Evolutionary conservation across 768 basidiomycete species (phyloP).

Genomic region (Exsudoporus frostii): DNA sequence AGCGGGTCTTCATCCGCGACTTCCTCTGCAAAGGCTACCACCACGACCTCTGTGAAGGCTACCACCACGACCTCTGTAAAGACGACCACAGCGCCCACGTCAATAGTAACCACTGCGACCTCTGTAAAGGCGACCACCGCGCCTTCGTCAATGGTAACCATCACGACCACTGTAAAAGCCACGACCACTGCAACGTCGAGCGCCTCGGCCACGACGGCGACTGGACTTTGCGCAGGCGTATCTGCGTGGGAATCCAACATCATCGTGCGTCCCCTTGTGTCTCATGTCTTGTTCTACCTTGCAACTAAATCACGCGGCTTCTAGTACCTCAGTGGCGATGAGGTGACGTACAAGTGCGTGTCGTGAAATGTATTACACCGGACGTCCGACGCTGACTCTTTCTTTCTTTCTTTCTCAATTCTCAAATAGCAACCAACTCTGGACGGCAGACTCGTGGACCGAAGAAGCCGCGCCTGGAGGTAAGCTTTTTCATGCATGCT

Average conservation of each 20-base stretch:
- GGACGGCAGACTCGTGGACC: conserved; percentile 19
- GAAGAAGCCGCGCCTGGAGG: conserved; percentile 4
- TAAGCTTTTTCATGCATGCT: neutral
- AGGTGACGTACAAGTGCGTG: conserved; percentile 41
- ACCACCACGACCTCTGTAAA: neutral
- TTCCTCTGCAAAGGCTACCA: neutral
- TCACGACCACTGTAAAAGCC: neutral
- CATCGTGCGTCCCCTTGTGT: conserved; percentile 32
- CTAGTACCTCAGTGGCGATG: conserved; percentile 43
- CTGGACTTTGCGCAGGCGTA: conserved; percentile 39
- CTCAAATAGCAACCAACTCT: conserved; percentile 3
- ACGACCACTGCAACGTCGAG: conserved; percentile 4
- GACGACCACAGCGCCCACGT: conserved; percentile 7
- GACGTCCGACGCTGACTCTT: neutral
- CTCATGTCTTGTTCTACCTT: neutral
- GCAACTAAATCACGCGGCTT: neutral
- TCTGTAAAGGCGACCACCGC: neutral
- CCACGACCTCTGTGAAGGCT: too few relatives aligned
- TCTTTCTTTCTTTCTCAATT: too few relatives aligned
- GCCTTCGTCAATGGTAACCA: too few relatives aligned
- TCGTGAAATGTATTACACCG: neutral
- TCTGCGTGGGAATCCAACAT: conserved; percentile 38
- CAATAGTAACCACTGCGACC: too few relatives aligned
- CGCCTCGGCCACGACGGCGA: conserved; percentile 6
- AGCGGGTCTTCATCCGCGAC: conserved; percentile 1